These are phyloP conservation scores for Phytophthora meadii DNA, from an alignment of 352 stramenopile species.

Conservation along the genomic window DNA sequence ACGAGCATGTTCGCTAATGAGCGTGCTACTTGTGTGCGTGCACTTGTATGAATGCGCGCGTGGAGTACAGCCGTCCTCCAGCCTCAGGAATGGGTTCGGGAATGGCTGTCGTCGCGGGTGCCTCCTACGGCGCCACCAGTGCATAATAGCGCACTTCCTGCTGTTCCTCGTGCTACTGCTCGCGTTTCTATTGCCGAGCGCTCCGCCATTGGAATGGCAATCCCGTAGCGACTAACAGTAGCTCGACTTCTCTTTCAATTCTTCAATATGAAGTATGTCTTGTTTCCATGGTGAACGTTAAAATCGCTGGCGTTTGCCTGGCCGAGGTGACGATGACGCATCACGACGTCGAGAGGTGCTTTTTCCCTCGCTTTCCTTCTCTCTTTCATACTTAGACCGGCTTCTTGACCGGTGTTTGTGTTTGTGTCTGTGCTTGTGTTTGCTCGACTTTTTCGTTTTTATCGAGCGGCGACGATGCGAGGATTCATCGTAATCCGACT, in stretches of 20 bases:
- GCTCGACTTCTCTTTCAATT: background rate
- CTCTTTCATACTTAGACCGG: conserved; percentile 9
- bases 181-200: conserved; percentile 39
- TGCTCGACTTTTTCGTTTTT: conserved; percentile 40
- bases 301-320: background rate
- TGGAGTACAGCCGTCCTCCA: conserved; percentile 56
- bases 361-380: conserved; percentile 2
- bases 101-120: conserved; percentile 44
- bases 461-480: conserved; percentile 8
- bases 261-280: background rate
- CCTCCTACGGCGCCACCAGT: conserved; percentile 43
- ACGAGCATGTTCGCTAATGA: conserved; percentile 8
- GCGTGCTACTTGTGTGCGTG: conserved; percentile 20
- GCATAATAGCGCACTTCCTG: conserved; percentile 44
- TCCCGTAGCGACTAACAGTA: conserved; percentile 22
- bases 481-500: conserved; percentile 22
- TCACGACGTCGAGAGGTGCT: conserved; percentile 6
- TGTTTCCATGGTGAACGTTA: conserved; percentile 1
- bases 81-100: conserved; percentile 43
- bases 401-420: conserved; percentile 26
- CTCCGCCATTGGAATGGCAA: conserved; percentile 26
- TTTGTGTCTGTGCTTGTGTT: conserved; percentile 38
- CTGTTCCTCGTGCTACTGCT: conserved; percentile 41
- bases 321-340: conserved; percentile 12
- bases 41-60: conserved; percentile 6